Conservation (phyloP, 2,329 filamentous ascomycete species). For the Colletotrichum sublineola region DNA sequence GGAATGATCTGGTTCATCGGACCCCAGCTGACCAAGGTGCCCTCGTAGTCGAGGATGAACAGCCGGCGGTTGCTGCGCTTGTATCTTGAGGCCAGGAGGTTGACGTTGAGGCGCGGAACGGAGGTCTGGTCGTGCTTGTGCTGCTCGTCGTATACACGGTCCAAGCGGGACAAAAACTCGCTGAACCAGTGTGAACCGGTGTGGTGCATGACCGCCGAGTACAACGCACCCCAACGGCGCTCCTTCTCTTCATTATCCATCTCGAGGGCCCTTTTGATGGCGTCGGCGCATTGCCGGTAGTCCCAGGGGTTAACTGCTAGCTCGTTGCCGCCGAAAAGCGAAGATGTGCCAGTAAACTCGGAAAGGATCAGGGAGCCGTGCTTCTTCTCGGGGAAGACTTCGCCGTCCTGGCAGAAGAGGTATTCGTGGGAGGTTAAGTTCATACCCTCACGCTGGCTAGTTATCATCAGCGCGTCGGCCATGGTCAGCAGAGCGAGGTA, state of each 20-base stretch:
- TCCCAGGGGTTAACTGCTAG: slow-evolving; percentile 96
- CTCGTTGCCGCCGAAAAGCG: slow-evolving; percentile 84
- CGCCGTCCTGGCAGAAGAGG: slow-evolving; percentile 91
- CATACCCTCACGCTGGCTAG: slow-evolving; percentile 96
- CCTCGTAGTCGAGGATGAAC: slow-evolving; percentile 94
- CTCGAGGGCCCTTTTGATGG: slow-evolving; percentile 85
- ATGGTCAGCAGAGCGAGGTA: slow-evolving; percentile 93
- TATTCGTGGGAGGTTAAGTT: slow-evolving; percentile 96
- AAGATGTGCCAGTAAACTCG: slow-evolving; percentile 93
- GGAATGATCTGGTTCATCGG: slow-evolving; percentile 87
- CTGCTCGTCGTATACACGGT: slow-evolving; percentile 85
- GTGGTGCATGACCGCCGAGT: slow-evolving; percentile 80
- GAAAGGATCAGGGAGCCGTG: slow-evolving; percentile 91
- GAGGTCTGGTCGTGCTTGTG: slow-evolving; percentile 86
- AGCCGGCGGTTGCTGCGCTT: slow-evolving; percentile 75
- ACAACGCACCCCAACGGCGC: slow-evolving; percentile 79
- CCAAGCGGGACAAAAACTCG: slow-evolving; percentile 78
- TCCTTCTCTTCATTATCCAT: slow-evolving; percentile 83
- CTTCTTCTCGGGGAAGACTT: slow-evolving; percentile 76
- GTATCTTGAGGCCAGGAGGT: slow-evolving; percentile 75
- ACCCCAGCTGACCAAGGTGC: slow-evolving; percentile 89
- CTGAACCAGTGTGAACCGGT: slow-evolving; percentile 89
- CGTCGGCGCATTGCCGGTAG: slow-evolving; percentile 87
- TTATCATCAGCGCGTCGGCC: slow-evolving; percentile 93
- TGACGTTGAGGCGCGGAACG: slow-evolving; percentile 85